Percentiles rank a stretch among this genome's conserved stretches.
These are phyloP conservation scores for Boletus speciosus DNA, from an alignment of 768 basidiomycete genomes.

Conservation along the genomic window DNA sequence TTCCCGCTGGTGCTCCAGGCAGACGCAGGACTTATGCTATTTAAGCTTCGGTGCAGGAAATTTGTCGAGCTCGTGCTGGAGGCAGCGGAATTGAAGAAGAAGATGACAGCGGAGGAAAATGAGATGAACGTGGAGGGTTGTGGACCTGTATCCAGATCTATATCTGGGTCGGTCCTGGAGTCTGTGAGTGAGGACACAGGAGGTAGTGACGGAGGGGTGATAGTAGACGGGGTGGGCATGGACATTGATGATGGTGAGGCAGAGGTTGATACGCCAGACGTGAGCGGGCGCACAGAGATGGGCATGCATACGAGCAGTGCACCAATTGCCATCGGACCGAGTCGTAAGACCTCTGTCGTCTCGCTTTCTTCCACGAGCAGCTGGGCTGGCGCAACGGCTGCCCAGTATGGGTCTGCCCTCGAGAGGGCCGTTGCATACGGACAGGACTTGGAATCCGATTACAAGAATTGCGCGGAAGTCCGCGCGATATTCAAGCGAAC, in stretches of 20 bases:
- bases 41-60: slow-evolving; percentile 80
- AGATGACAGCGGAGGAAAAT: slow-evolving; percentile 43
- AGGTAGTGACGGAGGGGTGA: slow-evolving; percentile 40
- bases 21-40: slow-evolving; percentile 68
- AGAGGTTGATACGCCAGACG: slow-evolving; percentile 30
- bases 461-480: slow-evolving; percentile 61
- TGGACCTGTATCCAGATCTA: slow-evolving; percentile 24
- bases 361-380: slow-evolving; percentile 25
- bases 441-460: slow-evolving; percentile 64
- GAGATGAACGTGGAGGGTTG: slow-evolving; percentile 29
- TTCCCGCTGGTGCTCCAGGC: slow-evolving; percentile 64
- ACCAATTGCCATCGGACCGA: slow-evolving; percentile 31
- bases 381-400: slow-evolving; percentile 25
- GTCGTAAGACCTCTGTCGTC: slow-evolving; percentile 27
- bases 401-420: slow-evolving; percentile 55
- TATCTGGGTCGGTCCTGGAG: slow-evolving; percentile 23
- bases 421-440: slow-evolving; percentile 72
- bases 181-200: slow-evolving; percentile 34
- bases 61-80: slow-evolving; percentile 80
- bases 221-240: slow-evolving; percentile 52
- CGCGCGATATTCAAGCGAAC: slow-evolving; percentile 67
- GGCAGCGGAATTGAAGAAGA: slow-evolving; percentile 66
- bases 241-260: slow-evolving; percentile 41
- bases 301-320: slow-evolving; percentile 16
- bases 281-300: slow-evolving; percentile 10